Evolutionary conservation across 2,329 filamentous ascomycete genomes (phyloP).

Genomic region (Cladophialophora yegresii): DNA sequence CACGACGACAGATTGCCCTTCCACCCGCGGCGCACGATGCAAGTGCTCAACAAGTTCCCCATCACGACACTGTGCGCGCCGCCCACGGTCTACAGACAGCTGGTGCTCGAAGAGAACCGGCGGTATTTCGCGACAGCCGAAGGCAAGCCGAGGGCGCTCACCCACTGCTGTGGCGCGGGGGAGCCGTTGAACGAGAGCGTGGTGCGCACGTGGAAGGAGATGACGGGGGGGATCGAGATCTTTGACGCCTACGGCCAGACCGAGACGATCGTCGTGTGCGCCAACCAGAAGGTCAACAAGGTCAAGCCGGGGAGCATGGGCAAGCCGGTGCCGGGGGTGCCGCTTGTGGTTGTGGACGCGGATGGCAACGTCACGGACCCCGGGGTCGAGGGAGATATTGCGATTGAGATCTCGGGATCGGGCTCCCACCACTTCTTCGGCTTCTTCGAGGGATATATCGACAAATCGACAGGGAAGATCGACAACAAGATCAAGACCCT

Average conservation of each 20-base stretch:
- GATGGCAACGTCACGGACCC: conserved; percentile 38
- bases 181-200: conserved; percentile 48
- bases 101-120: conserved; percentile 42
- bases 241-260: conserved; percentile 48
- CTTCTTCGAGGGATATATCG: conserved; percentile 35
- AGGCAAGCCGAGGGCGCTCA: conserved; percentile 38
- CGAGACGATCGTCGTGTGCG: conserved; percentile 46
- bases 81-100: conserved; percentile 46
- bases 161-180: conserved; percentile 45
- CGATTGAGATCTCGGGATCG: conserved; percentile 34
- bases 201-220: conserved; percentile 43
- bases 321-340: conserved; percentile 44
- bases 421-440: conserved; percentile 26
- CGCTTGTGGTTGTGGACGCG: conserved; percentile 41
- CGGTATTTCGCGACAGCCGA: conserved; percentile 36
- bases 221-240: conserved; percentile 43
- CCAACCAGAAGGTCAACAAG: conserved; percentile 42
- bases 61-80: conserved; percentile 48
- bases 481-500: conserved; percentile 30
- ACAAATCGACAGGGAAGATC: conserved; percentile 27
- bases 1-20: conserved; percentile 45
- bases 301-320: conserved; percentile 48
- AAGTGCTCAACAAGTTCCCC: conserved; percentile 43
- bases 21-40: conserved; percentile 38
- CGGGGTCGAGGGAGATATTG: conserved; percentile 45